Conservation (phyloP, 2,329 filamentous ascomycete species). For the Coniochaeta prunicola region DNA sequence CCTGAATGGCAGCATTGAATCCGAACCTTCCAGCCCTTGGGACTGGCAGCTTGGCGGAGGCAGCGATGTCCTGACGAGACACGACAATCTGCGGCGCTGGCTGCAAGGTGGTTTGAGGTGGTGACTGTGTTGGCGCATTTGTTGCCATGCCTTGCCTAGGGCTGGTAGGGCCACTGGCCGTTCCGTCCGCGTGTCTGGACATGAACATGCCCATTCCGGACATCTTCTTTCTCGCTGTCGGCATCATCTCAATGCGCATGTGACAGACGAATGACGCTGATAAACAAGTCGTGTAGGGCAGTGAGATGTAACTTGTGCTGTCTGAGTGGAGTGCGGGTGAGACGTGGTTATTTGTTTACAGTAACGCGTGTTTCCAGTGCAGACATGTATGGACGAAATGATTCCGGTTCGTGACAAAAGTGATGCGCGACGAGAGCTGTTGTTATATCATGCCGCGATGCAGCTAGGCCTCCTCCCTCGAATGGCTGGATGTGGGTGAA, state of each 20-base stretch:
- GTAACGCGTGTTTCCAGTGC: background rate
- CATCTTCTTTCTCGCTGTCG: slow-evolving; percentile 21
- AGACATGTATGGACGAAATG: background rate
- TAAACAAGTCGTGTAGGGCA: background rate
- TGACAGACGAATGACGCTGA: background rate
- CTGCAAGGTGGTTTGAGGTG: slow-evolving; percentile 14
- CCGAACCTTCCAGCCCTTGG: slow-evolving; percentile 22
- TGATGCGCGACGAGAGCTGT: background rate
- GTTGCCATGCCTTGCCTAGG: slow-evolving; percentile 10
- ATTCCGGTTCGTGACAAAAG: background rate
- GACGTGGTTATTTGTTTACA: slow-evolving; percentile 2
- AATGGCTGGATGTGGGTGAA: background rate
- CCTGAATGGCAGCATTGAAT: slow-evolving; percentile 15
- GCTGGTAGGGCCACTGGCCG: slow-evolving; percentile 7
- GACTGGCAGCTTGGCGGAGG: slow-evolving; percentile 27
- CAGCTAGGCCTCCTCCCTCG: background rate
- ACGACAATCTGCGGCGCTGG: slow-evolving; percentile 21
- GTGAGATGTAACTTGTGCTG: background rate
- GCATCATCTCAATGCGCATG: slow-evolving; percentile 21
- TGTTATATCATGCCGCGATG: background rate
- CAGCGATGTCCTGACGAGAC: slow-evolving; percentile 18
- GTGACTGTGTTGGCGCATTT: slow-evolving; percentile 6
- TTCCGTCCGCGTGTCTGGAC: slow-evolving; percentile 11
- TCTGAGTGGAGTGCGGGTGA: background rate
- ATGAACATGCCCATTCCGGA: slow-evolving; percentile 24